Evolutionary conservation across 2,329 filamentous ascomycete species (phyloP).

Genomic region (Ophiocordyceps camponoti-leonardi): DNA sequence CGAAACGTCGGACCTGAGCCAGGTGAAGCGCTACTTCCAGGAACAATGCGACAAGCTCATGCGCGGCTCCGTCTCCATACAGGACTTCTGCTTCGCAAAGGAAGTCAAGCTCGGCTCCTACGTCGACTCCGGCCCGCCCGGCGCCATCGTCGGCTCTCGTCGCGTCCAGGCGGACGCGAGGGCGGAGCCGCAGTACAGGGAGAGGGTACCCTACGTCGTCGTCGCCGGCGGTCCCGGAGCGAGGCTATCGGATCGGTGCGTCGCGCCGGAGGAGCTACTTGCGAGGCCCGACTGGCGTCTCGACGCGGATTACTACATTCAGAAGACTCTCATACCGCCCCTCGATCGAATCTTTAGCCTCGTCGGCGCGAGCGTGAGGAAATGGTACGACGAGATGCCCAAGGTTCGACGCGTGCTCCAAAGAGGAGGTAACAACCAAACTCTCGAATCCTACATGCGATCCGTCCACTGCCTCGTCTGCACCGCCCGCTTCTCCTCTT

Average conservation of each 20-base stretch:
- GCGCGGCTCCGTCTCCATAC: conserved; percentile 70
- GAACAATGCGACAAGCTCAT: conserved; percentile 84
- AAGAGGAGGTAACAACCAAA: conserved; percentile 19
- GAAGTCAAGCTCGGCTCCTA: conserved; percentile 88
- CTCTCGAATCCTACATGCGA: conserved; percentile 87
- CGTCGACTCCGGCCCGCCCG: conserved; percentile 59
- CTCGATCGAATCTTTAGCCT: conserved; percentile 94
- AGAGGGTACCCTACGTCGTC: conserved; percentile 89
- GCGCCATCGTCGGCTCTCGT: conserved; percentile 73
- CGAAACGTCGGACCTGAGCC: conserved; percentile 71
- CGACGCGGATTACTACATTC: conserved; percentile 93
- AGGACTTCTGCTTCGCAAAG: conserved; percentile 90
- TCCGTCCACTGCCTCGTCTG: conserved; percentile 68
- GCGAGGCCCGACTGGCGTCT: conserved; percentile 61
- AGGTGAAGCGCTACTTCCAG: conserved; percentile 83
- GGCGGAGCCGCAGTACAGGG: conserved; percentile 83
- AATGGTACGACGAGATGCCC: conserved; percentile 95
- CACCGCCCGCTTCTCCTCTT: conserved; percentile 4
- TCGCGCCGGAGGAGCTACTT: conserved; percentile 71
- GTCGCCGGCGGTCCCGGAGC: conserved; percentile 76
- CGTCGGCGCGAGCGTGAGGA: conserved; percentile 74
- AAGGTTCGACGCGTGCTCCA: conserved; percentile 54
- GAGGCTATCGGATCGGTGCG: conserved; percentile 73
- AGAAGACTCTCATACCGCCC: conserved; percentile 86
- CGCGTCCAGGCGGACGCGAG: conserved; percentile 76